Evolutionary conservation across 495 filamentous ascomycete species (phyloP).

Genomic region (Podospora conica): DNA sequence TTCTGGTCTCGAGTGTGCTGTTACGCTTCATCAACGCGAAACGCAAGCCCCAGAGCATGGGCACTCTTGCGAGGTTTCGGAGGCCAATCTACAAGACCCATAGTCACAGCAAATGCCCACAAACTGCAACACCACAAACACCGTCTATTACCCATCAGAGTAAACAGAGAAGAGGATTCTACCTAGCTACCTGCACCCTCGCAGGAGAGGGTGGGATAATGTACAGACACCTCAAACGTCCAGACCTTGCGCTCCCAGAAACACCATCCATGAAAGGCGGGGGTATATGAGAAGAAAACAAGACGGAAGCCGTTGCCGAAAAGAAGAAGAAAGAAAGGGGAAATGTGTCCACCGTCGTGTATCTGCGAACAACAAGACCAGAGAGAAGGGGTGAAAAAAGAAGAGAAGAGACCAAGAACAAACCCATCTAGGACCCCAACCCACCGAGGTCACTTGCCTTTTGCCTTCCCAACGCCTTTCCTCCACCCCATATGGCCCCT

Average conservation of each 20-base stretch:
- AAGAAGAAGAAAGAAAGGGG: background rate
- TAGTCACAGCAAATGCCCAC: background rate
- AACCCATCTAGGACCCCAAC: background rate
- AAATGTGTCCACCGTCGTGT: background rate
- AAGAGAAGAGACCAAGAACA: background rate
- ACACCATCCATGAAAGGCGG: background rate
- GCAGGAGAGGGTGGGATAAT: background rate
- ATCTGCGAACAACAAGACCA: background rate
- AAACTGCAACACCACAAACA: background rate
- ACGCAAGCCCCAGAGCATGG: background rate
- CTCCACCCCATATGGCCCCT: background rate
- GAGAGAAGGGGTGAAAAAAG: too few relatives aligned
- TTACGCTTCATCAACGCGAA: background rate
- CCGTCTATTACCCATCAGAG: background rate
- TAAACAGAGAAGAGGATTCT: background rate
- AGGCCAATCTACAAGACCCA: too few relatives aligned
- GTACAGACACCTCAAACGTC: background rate
- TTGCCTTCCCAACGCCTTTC: background rate
- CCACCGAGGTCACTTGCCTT: background rate
- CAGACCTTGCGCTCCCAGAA: background rate
- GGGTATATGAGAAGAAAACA: background rate
- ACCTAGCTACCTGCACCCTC: background rate
- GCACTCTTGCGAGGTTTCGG: background rate
- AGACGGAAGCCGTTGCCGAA: background rate
- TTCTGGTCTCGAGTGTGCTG: background rate